These are phyloP conservation scores for Ascochyta viciae-villosae DNA, from an alignment of 2,329 filamentous ascomycete species.

Conservation along the genomic window DNA sequence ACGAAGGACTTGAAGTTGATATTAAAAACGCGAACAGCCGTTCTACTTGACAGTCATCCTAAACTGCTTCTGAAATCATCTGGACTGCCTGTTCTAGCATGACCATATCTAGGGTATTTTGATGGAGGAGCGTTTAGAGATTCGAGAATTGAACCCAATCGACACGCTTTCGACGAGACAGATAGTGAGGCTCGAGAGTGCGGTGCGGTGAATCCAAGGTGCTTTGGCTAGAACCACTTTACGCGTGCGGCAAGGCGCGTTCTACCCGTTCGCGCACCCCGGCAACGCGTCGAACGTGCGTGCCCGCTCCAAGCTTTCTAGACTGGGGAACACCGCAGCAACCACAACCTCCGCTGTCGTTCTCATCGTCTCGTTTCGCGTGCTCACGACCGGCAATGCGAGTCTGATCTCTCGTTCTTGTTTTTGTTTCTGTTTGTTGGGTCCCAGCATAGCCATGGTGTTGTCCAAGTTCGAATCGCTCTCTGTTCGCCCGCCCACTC, in stretches of 20 bases:
- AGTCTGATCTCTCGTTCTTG: conserved; percentile 23
- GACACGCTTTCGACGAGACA: not conserved
- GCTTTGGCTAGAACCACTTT: conserved; percentile 8
- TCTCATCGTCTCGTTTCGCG: conserved; percentile 16
- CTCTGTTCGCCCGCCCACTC: conserved; percentile 62
- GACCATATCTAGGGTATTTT: too few relatives aligned
- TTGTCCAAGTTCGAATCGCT: conserved; percentile 54
- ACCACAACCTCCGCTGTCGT: conserved; percentile 23
- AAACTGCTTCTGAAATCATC: too few relatives aligned
- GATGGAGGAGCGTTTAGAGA: not conserved
- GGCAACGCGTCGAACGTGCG: conserved; percentile 20
- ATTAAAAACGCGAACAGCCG: too few relatives aligned
- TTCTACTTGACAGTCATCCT: too few relatives aligned
- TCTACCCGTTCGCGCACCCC: conserved; percentile 1
- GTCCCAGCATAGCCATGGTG: conserved; percentile 50
- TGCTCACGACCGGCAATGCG: conserved; percentile 34
- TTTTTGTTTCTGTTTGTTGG: conserved; percentile 30
- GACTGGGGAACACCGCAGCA: conserved; percentile 5
- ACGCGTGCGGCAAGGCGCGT: conserved; percentile 20
- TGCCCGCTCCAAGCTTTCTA: conserved; percentile 14
- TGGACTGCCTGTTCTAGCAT: too few relatives aligned
- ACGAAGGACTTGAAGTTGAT: too few relatives aligned
- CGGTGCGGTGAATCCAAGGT: not conserved
- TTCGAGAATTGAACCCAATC: not conserved
- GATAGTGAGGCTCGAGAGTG: not conserved